These are phyloP conservation scores for Cercis canadensis DNA, from an alignment of 306 rosid species.

Conservation along the genomic window DNA sequence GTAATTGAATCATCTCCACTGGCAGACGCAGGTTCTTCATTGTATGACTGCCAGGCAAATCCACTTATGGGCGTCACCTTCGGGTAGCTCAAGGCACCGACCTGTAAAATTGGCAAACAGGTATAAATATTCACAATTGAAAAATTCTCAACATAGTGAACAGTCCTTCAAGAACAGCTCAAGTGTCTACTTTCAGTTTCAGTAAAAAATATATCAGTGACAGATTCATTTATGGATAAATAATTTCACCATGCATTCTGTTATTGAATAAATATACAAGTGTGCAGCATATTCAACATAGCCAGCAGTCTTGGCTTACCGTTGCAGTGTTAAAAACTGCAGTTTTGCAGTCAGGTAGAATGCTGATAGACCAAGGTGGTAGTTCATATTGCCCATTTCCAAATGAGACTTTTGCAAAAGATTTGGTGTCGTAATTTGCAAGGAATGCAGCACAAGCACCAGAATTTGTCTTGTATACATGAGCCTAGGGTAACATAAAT, in stretches of 20 bases:
- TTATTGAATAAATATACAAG: slow-evolving; percentile 2
- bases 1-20: slow-evolving; percentile 50
- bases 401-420: slow-evolving; percentile 60
- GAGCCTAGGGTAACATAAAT: slow-evolving; percentile 55
- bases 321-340: slow-evolving; percentile 85
- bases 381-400: slow-evolving; percentile 68
- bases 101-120: slow-evolving; percentile 46
- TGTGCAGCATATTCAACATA: neutral
- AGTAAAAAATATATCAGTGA: neutral
- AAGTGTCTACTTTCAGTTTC: neutral
- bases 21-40: slow-evolving; percentile 76
- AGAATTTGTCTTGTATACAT: slow-evolving; percentile 61
- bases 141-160: neutral
- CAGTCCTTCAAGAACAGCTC: slow-evolving; percentile 14
- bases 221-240: neutral
- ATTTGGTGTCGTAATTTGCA: slow-evolving; percentile 69
- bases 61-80: slow-evolving; percentile 57
- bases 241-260: neutral
- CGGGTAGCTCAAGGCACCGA: slow-evolving; percentile 57
- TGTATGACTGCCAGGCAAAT: slow-evolving; percentile 78
- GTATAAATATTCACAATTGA: slow-evolving; percentile 15
- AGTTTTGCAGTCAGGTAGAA: slow-evolving; percentile 93
- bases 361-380: slow-evolving; percentile 93
- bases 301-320: slow-evolving; percentile 48
- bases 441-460: slow-evolving; percentile 87